Percentiles rank a stretch among this genome's conserved stretches.
Evolutionary conservation across 495 filamentous ascomycete genomes (phyloP).

Genomic region (Achaetomiella virescens): DNA sequence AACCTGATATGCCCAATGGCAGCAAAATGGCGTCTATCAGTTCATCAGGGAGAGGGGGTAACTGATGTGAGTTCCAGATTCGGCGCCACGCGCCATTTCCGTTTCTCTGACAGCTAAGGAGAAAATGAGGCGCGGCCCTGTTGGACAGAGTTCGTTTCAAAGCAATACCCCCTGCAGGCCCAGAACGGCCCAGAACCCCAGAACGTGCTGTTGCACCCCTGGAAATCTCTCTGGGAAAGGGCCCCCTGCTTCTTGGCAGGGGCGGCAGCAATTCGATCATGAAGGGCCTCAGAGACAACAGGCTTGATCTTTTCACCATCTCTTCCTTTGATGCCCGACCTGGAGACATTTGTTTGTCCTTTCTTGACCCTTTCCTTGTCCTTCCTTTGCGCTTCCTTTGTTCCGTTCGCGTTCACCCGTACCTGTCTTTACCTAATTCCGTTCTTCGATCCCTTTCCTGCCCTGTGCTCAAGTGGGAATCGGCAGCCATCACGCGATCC

Average conservation of each 20-base stretch:
- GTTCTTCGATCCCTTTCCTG: no score
- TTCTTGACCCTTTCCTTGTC: neutral
- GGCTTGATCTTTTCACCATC: no score
- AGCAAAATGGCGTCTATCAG: neutral
- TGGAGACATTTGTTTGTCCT: neutral
- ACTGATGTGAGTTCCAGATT: neutral
- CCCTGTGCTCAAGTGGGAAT: no score
- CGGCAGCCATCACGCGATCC: neutral
- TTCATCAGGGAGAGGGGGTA: neutral
- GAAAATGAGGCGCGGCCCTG: neutral
- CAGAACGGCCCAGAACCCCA: conserved; percentile 2
- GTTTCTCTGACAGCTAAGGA: neutral
- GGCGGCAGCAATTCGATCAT: neutral
- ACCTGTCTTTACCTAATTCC: no score
- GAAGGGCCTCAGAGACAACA: neutral
- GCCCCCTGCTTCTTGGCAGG: neutral
- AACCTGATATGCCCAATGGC: no score
- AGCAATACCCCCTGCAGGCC: neutral
- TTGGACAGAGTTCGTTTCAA: conserved; percentile 7
- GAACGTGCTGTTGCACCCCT: conserved; percentile 2
- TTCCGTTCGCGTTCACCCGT: no score
- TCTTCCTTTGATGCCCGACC: neutral
- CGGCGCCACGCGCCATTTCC: neutral
- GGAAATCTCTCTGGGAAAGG: neutral
- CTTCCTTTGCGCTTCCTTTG: neutral